A percentile compares a stretch with the other conserved stretches of the same genome.
Evolutionary conservation across 1,139 yeast genomes (phyloP).

Genomic region (Pichia sp.): DNA sequence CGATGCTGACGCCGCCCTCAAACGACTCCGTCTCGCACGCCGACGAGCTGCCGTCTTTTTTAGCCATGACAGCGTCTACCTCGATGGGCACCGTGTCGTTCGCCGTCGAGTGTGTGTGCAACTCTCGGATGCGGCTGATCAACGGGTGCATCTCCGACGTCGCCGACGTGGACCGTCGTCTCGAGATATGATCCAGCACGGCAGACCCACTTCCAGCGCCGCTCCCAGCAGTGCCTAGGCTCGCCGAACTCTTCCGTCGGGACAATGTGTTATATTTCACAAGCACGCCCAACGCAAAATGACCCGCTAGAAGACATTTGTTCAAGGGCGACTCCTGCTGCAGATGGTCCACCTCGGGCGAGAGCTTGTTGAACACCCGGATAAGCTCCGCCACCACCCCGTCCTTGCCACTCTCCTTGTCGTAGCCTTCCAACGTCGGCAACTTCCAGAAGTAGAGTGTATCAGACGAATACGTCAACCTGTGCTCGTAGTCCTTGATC

Average conservation of each 20-base stretch:
- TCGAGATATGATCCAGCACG: neutral
- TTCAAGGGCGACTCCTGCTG: constrained; percentile 12
- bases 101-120: neutral
- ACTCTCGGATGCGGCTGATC: constrained; percentile 1
- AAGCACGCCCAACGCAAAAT: constrained; percentile 10
- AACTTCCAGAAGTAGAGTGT: neutral
- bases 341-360: neutral
- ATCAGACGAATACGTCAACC: neutral
- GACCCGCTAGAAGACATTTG: constrained; percentile 11
- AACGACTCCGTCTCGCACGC: neutral
- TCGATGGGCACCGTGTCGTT: neutral
- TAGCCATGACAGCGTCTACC: neutral
- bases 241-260: constrained; percentile 8
- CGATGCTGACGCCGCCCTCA: constrained; percentile 34
- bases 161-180: neutral
- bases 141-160: constrained; percentile 1
- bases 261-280: constrained; percentile 3
- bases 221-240: neutral
- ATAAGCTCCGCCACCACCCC: constrained; percentile 2
- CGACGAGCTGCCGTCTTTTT: neutral
- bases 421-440: constrained; percentile 6
- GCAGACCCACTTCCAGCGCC: neutral
- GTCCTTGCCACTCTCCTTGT: constrained; percentile 8
- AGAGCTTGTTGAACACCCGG: constrained; percentile 5
- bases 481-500: constrained; percentile 4